phyloP scores from a whole-genome alignment of 352 stramenopile species.

The Phytopythium delawarense region DNA sequence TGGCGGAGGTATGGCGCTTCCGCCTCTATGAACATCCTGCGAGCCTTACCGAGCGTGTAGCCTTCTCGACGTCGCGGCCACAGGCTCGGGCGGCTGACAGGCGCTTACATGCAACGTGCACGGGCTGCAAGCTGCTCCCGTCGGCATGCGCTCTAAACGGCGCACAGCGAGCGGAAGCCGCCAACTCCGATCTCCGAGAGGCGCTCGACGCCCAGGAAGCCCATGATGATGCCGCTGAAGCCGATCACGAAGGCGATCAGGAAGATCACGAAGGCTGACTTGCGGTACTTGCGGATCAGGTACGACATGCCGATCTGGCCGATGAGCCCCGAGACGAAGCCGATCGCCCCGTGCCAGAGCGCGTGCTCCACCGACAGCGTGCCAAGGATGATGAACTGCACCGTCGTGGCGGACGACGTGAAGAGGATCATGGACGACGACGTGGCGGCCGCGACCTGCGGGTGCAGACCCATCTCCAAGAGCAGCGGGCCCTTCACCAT shows the following conservation, averaged over 20 bases:
- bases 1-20: background rate
- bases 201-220: conserved; percentile 50
- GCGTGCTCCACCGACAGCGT: conserved; percentile 91
- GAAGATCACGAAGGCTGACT: conserved; percentile 78
- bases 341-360: conserved; percentile 87
- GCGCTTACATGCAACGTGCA: background rate
- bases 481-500: conserved; percentile 91
- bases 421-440: conserved; percentile 93
- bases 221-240: conserved; percentile 70
- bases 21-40: conserved; percentile 2
- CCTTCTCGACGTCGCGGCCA: background rate
- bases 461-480: conserved; percentile 86
- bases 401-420: conserved; percentile 94
- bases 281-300: conserved; percentile 90
- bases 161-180: conserved; percentile 71
- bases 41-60: background rate
- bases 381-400: conserved; percentile 93
- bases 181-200: conserved; percentile 58
- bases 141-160: conserved; percentile 9
- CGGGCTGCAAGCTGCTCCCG: background rate
- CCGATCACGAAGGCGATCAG: conserved; percentile 69
- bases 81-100: background rate
- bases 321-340: conserved; percentile 87
- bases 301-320: conserved; percentile 91
- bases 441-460: conserved; percentile 84